phyloP scores from a whole-genome alignment of 2,329 filamentous ascomycete species.

The Hymenoscyphus albidus region DNA sequence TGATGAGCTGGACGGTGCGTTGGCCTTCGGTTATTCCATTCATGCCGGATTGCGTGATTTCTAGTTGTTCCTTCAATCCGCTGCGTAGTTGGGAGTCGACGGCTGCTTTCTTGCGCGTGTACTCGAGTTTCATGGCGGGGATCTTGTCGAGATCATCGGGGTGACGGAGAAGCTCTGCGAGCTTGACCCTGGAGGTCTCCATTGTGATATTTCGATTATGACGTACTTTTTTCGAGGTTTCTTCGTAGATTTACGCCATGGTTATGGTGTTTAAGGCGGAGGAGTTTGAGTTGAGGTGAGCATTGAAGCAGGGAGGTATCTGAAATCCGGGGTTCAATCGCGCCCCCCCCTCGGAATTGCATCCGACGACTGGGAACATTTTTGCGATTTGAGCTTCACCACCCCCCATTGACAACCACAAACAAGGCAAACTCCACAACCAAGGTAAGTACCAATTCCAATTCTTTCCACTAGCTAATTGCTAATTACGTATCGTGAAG shows the following conservation, averaged over 20 bases:
- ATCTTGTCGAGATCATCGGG: conserved; percentile 98
- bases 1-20: conserved; percentile 86
- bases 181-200: conserved; percentile 49
- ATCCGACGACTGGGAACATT: conserved; percentile 8
- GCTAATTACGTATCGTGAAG: conserved; percentile 9
- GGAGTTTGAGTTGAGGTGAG: conserved; percentile 5
- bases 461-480: not conserved
- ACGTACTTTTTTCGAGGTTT: conserved; percentile 8
- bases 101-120: conserved; percentile 86
- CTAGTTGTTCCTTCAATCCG: conserved; percentile 86
- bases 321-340: conserved; percentile 17
- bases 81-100: conserved; percentile 87
- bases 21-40: conserved; percentile 83
- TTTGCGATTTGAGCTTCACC: conserved; percentile 13
- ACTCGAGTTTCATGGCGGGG: conserved; percentile 81
- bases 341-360: conserved; percentile 5
- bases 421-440: conserved; percentile 9
- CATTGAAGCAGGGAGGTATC: conserved; percentile 7
- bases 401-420: conserved; percentile 9
- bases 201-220: conserved; percentile 28
- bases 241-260: conserved; percentile 24
- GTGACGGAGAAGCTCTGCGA: conserved; percentile 89
- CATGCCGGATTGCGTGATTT: conserved; percentile 93
- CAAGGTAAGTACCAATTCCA: conserved; percentile 11
- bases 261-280: conserved; percentile 1